phyloP scores from a whole-genome alignment of 371 early-diverging fungal species.

The Syncephalastrum sp. region DNA sequence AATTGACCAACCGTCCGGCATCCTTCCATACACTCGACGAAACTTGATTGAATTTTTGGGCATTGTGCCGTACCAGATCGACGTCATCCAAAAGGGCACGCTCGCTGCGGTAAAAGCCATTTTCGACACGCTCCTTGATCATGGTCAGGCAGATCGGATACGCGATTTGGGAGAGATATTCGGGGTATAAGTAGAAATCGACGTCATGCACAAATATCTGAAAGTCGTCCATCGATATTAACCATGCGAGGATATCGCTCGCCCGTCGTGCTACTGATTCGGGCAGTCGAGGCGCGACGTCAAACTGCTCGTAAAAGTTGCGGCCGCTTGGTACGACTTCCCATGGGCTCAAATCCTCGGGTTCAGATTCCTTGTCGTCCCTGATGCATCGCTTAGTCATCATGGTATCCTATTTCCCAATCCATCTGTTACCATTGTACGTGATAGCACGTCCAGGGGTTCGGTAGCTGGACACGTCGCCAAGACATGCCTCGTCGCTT shows the following conservation, averaged over 20 bases:
- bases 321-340: conserved; percentile 45
- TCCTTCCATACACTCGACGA: conserved; percentile 56
- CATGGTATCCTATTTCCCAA: background rate
- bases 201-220: conserved; percentile 66
- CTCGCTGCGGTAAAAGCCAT: conserved; percentile 61
- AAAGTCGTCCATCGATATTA: conserved; percentile 45
- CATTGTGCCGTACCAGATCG: conserved; percentile 64
- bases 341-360: conserved; percentile 53
- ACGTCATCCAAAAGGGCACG: conserved; percentile 69
- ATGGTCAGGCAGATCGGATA: conserved; percentile 72
- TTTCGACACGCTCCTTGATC: conserved; percentile 53
- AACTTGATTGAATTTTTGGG: conserved; percentile 65
- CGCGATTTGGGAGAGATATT: conserved; percentile 64
- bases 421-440: conserved; percentile 42
- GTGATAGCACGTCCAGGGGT: conserved; percentile 57
- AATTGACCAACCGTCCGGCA: conserved; percentile 57
- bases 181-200: conserved; percentile 62
- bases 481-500: conserved; percentile 30
- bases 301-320: conserved; percentile 37
- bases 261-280: conserved; percentile 29
- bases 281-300: conserved; percentile 16
- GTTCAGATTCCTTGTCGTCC: conserved; percentile 35
- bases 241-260: conserved; percentile 32
- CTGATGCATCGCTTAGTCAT: conserved; percentile 3
- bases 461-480: conserved; percentile 37